Base-by-base conservation (phyloP, 192 early-diverging fungal genomes). In the Rhizoclosmatium sp. region DNA sequence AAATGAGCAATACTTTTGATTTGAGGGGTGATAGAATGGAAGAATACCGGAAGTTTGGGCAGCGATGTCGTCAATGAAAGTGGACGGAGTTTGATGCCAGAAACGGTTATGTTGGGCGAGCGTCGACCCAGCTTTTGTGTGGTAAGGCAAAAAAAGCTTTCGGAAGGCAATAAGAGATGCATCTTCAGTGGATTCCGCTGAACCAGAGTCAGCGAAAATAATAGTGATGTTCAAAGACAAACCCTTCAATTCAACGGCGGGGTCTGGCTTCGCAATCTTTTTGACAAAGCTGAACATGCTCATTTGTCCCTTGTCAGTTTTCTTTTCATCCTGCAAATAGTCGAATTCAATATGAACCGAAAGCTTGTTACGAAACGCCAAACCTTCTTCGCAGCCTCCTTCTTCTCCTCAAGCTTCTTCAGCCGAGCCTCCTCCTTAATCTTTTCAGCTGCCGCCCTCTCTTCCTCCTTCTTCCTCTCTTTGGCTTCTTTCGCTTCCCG, bases 81-180 rank as follows among this genome's bases (percentile, higher is more conserved):
- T 14, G 19, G 65, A 16, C n/a, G 77, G 14, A 10, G 64, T 69
- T 10, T 14, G n/a, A 21, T 70, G 16, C 54, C 12, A 60, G 66
- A 87, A 90, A 1, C 64, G 58, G 78, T 87, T 87, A 40, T 82
- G 59, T 1, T 76, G 71, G 10, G 88, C 88, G 56, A 92, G 60
- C 3, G 67, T 73, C 2, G 87, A 82, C 40, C 81, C 66, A 7
- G 87, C 82, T 64, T 90, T 92, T n/a, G 86, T 77, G 75, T 89
- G 86, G 72, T 92, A 93, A 40, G 88, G 87, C 2, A 81, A 88
- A 66, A 93, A 93, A 3, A 82, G 80, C 4, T 83, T 76, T 45
- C 66, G 66, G 14, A 87, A 85, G 14, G 81, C 46, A n/a, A 10
- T 46, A 10, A 75, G 61, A 5, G 61, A 16, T 39, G 39, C 61